These are phyloP conservation scores for Thozetella sp. DNA, from an alignment of 495 filamentous ascomycete species.

Conservation along the genomic window DNA sequence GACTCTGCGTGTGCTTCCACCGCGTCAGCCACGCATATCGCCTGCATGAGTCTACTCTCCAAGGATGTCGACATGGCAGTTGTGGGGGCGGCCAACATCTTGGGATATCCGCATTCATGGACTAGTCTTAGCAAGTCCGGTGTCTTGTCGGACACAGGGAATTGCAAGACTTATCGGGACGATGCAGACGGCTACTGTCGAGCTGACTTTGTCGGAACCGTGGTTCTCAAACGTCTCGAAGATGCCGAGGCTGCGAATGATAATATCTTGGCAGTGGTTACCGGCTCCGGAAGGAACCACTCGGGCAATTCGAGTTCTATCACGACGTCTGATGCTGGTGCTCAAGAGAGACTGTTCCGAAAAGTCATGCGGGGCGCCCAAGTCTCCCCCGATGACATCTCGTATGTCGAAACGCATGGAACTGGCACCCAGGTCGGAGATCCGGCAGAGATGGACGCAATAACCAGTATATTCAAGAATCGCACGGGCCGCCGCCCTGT, in stretches of 20 bases:
- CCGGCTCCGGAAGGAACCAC: conserved; percentile 51
- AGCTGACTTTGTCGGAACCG: conserved; percentile 29
- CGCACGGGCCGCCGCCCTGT: too few relatives aligned
- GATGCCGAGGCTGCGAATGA: conserved; percentile 51
- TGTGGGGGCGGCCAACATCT: conserved; percentile 63
- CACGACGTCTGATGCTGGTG: conserved; percentile 61
- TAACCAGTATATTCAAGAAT: too few relatives aligned
- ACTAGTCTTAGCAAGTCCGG: conserved; percentile 51
- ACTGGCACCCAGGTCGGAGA: too few relatives aligned
- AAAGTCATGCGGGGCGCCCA: too few relatives aligned
- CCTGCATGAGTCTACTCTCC: conserved; percentile 66
- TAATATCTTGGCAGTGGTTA: conserved; percentile 53
- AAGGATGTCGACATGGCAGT: conserved; percentile 67
- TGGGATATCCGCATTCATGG: conserved; percentile 73
- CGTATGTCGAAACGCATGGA: too few relatives aligned
- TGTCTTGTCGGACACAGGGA: conserved; percentile 26
- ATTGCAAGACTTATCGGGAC: conserved; percentile 24
- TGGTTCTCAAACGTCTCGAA: conserved; percentile 49
- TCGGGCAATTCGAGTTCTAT: conserved; percentile 63
- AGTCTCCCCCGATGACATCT: too few relatives aligned
- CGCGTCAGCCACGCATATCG: conserved; percentile 32
- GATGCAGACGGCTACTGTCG: conserved; percentile 51
- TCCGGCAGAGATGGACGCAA: too few relatives aligned
- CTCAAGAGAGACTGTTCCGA: conserved; percentile 62
- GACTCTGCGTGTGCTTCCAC: conserved; percentile 46